phyloP scores from a whole-genome alignment of 2,329 filamentous ascomycete genomes.

The Verticillium tricorpus region DNA sequence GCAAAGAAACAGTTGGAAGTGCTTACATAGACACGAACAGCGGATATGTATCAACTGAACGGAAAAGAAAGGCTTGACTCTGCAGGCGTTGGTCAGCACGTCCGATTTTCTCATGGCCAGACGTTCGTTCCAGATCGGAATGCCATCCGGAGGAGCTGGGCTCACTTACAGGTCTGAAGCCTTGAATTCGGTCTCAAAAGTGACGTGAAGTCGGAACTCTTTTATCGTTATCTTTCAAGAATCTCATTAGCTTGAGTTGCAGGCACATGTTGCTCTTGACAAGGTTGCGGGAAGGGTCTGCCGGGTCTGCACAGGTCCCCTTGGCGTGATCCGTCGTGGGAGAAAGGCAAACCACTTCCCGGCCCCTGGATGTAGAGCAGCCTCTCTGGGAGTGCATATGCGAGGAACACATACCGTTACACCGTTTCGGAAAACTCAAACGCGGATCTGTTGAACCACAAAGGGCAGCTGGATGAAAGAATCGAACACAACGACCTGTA shows the following conservation, averaged over 20 bases:
- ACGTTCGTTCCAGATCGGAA: not conserved
- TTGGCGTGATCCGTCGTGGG: too few relatives aligned
- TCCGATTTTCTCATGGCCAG: not conserved
- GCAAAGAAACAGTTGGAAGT: not conserved
- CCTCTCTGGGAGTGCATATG: not conserved
- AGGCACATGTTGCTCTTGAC: not conserved
- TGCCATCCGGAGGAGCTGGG: not conserved
- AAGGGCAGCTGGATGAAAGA: conserved; percentile 24
- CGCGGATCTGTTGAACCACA: conserved; percentile 19
- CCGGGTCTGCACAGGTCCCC: too few relatives aligned
- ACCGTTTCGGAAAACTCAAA: conserved; percentile 18
- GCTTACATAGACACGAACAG: not conserved
- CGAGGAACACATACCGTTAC: conserved; percentile 17
- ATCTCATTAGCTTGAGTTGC: not conserved
- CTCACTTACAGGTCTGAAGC: not conserved
- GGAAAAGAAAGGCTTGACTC: not conserved
- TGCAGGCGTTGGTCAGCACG: not conserved
- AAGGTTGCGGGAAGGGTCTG: not conserved
- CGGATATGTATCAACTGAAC: not conserved
- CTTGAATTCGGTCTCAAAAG: not conserved
- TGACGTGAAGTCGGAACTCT: not conserved
- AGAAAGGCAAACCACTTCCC: too few relatives aligned
- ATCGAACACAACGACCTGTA: conserved; percentile 26
- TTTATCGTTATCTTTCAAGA: not conserved
- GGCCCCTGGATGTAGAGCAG: too few relatives aligned